A percentile compares a stretch with the other conserved stretches of the same genome.
phyloP scores from a whole-genome alignment of 2,329 filamentous ascomycete species.

The Cephalotrichum gorgonifer region DNA sequence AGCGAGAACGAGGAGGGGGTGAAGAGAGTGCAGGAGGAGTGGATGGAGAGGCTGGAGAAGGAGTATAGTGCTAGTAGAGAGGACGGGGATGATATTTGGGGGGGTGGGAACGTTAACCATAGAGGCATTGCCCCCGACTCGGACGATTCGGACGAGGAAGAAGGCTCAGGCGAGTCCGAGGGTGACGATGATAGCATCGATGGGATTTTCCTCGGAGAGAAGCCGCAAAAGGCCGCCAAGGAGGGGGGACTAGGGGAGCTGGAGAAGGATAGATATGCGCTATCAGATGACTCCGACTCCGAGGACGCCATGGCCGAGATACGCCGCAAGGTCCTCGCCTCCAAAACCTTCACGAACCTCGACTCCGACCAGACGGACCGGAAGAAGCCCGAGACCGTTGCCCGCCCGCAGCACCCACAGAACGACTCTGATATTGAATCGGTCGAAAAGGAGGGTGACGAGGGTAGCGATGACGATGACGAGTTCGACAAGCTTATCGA shows the following conservation, averaged over 20 bases:
- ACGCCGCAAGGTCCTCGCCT: conserved; percentile 77
- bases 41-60: conserved; percentile 80
- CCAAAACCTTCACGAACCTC: conserved; percentile 64
- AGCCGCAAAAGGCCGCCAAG: conserved; percentile 21
- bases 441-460: conserved; percentile 35
- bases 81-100: conserved; percentile 71
- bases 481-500: conserved; percentile 91
- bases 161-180: conserved; percentile 25
- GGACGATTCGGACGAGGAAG: conserved; percentile 37
- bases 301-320: conserved; percentile 85
- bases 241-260: conserved; percentile 21
- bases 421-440: conserved; percentile 39
- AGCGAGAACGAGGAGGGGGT: conserved; percentile 73
- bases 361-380: conserved; percentile 15
- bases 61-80: conserved; percentile 77
- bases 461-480: conserved; percentile 52
- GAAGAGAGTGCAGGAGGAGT: conserved; percentile 75
- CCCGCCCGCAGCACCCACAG: conserved; percentile 37
- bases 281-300: conserved; percentile 75
- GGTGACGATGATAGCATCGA: conserved; percentile 37
- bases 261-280: conserved; percentile 58
- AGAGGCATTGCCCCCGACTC: conserved; percentile 29
- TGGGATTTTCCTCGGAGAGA: conserved; percentile 51
- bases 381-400: conserved; percentile 51
- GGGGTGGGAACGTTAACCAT: conserved; percentile 77